Percentiles rank a stretch among this genome's conserved stretches.
phyloP scores from a whole-genome alignment of 176 grass and related monocot species.

The Carex kokanica region DNA sequence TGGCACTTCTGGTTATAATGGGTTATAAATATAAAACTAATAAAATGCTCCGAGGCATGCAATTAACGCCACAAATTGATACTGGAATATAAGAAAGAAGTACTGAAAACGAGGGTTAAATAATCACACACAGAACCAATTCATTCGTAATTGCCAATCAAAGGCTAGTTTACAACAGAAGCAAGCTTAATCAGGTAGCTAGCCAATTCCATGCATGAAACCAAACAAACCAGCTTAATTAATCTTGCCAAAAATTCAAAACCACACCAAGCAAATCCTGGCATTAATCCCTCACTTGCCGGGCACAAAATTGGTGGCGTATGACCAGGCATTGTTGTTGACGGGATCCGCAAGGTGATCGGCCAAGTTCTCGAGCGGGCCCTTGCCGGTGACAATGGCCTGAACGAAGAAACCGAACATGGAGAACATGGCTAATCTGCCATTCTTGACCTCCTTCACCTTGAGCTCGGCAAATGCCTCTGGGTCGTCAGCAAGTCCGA shows the following conservation, averaged over 20 bases:
- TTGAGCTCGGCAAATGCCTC: constrained; percentile 84
- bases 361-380: constrained; percentile 81
- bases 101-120: not conserved
- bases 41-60: no score
- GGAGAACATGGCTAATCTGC: constrained; percentile 90
- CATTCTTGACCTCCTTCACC: constrained; percentile 96
- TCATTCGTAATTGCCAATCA: not conserved
- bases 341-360: constrained; percentile 91
- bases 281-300: constrained; percentile 40
- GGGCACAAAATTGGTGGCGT: constrained; percentile 95
- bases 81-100: not conserved
- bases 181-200: not conserved
- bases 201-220: not conserved
- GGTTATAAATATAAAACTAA: no score
- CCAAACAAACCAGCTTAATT: not conserved
- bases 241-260: not conserved
- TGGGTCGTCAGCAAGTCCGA: constrained; percentile 75
- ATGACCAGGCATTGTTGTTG: constrained; percentile 95
- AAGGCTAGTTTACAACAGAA: constrained; percentile 23
- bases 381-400: constrained; percentile 90
- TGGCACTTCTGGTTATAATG: no score
- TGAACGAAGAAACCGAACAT: constrained; percentile 96
- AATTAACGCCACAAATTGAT: no score
- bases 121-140: not conserved
- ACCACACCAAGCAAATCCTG: not conserved